Percentiles rank a stretch among this genome's conserved stretches.
These are phyloP conservation scores for Ophiocordyceps robertsii DNA, from an alignment of 2,329 filamentous ascomycete species.

Conservation along the genomic window DNA sequence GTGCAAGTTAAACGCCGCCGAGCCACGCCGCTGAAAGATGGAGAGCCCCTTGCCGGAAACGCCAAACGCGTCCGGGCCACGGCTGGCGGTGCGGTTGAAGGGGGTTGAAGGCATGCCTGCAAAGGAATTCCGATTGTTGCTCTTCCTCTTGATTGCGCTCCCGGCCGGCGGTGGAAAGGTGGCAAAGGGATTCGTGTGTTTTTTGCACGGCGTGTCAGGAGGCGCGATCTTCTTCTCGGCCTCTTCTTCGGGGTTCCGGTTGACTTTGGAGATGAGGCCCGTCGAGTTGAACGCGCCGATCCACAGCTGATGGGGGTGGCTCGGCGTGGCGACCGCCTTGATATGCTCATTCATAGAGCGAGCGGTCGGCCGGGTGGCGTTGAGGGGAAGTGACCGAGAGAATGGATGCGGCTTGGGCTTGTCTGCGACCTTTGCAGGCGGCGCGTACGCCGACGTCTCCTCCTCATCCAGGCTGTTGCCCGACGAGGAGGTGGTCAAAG, in stretches of 20 bases:
- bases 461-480: conserved; percentile 66
- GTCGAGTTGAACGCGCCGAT: conserved; percentile 88
- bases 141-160: conserved; percentile 48
- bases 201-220: conserved; percentile 95
- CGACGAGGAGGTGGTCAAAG: conserved; percentile 77
- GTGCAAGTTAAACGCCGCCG: conserved; percentile 28
- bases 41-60: conserved; percentile 48
- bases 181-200: conserved; percentile 56
- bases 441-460: conserved; percentile 22
- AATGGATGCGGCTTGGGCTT: conserved; percentile 19
- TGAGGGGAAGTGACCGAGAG: conserved; percentile 24
- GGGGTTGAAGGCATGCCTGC: conserved; percentile 64
- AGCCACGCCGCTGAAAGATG: conserved; percentile 50
- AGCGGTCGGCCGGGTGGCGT: conserved; percentile 20
- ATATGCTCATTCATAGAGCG: conserved; percentile 15
- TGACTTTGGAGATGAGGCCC: conserved; percentile 88
- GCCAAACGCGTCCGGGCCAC: conserved; percentile 33
- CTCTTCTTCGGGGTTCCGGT: conserved; percentile 63
- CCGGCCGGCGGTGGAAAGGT: conserved; percentile 48
- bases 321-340: conserved; percentile 31
- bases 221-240: conserved; percentile 50
- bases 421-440: conserved; percentile 12
- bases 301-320: conserved; percentile 43
- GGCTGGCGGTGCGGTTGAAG: conserved; percentile 47
- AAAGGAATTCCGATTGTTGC: conserved; percentile 56